phyloP scores from a whole-genome alignment of 306 rosid genomes.

The Mucuna pruriens region DNA sequence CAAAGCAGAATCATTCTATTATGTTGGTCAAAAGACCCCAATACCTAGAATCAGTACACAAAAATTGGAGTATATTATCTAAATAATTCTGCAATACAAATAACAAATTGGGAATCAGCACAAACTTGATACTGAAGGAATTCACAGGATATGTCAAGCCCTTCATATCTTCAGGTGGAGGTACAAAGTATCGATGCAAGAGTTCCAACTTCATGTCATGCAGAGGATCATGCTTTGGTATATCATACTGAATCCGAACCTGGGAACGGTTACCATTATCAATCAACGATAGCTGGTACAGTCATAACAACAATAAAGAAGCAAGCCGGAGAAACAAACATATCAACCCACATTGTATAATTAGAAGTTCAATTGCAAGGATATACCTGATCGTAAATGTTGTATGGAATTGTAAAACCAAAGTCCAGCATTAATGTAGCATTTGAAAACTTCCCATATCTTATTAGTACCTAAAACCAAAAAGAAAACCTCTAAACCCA shows the following conservation, averaged over 20 bases:
- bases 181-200: slow-evolving; percentile 54
- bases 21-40: slow-evolving; percentile 10
- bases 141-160: slow-evolving; percentile 46
- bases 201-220: slow-evolving; percentile 62
- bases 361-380: slow-evolving; percentile 34
- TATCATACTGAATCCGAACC: slow-evolving; percentile 62
- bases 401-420: slow-evolving; percentile 79
- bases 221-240: slow-evolving; percentile 62
- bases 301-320: slow-evolving; percentile 20
- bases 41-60: slow-evolving; percentile 19
- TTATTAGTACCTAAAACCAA: slow-evolving; percentile 69
- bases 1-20: background rate
- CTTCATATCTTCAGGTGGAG: slow-evolving; percentile 40
- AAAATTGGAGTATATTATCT: background rate
- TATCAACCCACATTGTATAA: slow-evolving; percentile 4
- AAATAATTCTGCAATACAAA: slow-evolving; percentile 23
- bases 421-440: slow-evolving; percentile 81
- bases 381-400: slow-evolving; percentile 75
- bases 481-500: slow-evolving; percentile 14
- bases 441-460: slow-evolving; percentile 83
- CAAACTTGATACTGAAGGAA: slow-evolving; percentile 74
- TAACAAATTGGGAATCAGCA: slow-evolving; percentile 37
- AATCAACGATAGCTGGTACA: slow-evolving; percentile 18
- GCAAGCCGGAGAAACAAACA: background rate
- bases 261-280: slow-evolving; percentile 42